Evolutionary conservation across 2,329 filamentous ascomycete genomes (phyloP), one percentile per base, ranked within the genome.

Genomic region (Penicillium fuscoglaucum): DNA sequence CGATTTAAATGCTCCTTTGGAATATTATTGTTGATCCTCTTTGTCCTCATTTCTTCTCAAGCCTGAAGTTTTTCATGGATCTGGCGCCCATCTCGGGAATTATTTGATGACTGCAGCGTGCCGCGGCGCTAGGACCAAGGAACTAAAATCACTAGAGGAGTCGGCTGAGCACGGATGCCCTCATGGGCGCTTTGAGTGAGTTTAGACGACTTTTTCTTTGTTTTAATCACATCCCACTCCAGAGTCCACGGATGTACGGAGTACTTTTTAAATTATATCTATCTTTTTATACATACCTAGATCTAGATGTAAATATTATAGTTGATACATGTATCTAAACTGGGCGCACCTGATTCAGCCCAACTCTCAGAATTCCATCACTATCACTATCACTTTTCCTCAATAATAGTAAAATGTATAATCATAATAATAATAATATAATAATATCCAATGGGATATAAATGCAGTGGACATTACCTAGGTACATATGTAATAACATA

Each of bases 61-160:
- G 19, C 19, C 45, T 17, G 46, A 37, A 10, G 33, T 44, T 43
- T 26, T 26, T 31, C 35, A 26, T 41, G 55, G 49, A 44, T 33
- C 41, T 57, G 52, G 52, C 52, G 52, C 52, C 47, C 35, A 51
- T 55, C 53, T 54, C 55, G 55, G 55, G 44, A 58, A 24, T 54
- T 29, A 58, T 54, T 57, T 57, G 55, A 58, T 58, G 55, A 58
- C 55, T 58, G 55, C 55, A 58, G 50, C 55, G 55, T 58, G 50
- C 55, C 55, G 55, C 55, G 40, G 55, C 55, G 55, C 55, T 58
- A 58, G 55, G 55, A 54, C 55, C 50, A 46, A 46, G 29, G 35
- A 47, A 58, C 55, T 53, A 54, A 48, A 53, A 28, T 51, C 46
- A 37, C 28, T 43, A 47, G 26, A 35, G 45, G 9, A 39, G 39